Base-by-base conservation (phyloP, 192 early-diverging fungal species). In the Linderina pennispora region DNA sequence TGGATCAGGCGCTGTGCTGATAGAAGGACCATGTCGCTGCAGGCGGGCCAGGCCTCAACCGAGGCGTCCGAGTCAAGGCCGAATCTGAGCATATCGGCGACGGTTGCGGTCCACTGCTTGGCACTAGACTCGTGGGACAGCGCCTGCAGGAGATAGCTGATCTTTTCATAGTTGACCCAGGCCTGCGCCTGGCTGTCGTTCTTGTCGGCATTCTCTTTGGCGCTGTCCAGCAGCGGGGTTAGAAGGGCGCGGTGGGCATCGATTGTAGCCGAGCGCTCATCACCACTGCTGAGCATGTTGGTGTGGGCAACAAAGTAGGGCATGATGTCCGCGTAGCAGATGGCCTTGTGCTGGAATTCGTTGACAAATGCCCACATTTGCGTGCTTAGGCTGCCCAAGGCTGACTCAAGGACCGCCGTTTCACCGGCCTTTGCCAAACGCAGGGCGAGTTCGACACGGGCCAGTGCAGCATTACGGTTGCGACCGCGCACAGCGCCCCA, bases 311-410 rank as follows among this genome's bases (percentile, higher is more conserved):
- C 40, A 55, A 71, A 55, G 26, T 55, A 60, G 26, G 41, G 55
- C 61, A 59, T 58, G 22, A 71, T 53, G 42, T 64, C 67, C 31
- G 61, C 33, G 40, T 55, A 71, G 61, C 67, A 71, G 7, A 71
- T 71, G 6, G 67, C 61, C 33, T 71, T 71, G 21, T 57, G n/a
- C 36, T 48, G 43, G 37, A 71, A 71, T 33, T 31, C 22, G n/a
- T 59, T 55, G 15, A 71, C 26, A 31, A 56, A 71, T 14, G 2
- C 25, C 67, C 67, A 71, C 11, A 71, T 60, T 23, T 36, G 56
- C 22, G 38, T 41, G 20, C 48, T 52, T 28, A 62, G 45, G 16
- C 31, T 11, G 4, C 40, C 43, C n/a, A 33, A 36, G 17, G 21
- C 23, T 18, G 25, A n/a, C 14, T 23, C 48, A 21, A 37, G 34